These are phyloP conservation scores for Stenocarpella maydis DNA, from an alignment of 2,329 filamentous ascomycete genomes.

Conservation along the genomic window DNA sequence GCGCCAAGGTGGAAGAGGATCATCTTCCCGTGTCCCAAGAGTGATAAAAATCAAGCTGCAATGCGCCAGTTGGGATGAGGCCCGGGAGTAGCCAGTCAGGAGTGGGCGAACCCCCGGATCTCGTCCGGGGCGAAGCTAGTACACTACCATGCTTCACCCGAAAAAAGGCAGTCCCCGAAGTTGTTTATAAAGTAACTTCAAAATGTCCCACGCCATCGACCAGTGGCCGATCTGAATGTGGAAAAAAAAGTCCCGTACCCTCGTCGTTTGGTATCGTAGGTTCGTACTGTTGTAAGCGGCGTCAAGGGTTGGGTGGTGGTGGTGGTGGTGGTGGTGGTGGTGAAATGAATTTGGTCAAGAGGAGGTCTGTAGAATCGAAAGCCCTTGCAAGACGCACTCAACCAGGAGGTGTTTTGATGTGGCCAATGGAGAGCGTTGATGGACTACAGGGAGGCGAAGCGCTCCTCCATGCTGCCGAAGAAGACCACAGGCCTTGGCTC, in stretches of 20 bases:
- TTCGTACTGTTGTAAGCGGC: conserved; percentile 21
- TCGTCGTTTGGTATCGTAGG: conserved; percentile 31
- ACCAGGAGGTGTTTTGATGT: conserved; percentile 21
- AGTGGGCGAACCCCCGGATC: neutral
- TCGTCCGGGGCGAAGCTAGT: neutral
- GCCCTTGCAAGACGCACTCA: conserved; percentile 25
- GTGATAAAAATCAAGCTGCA: conserved; percentile 14
- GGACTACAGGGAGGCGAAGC: conserved; percentile 55
- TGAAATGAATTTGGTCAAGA: conserved; percentile 28
- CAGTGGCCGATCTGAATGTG: conserved; percentile 27
- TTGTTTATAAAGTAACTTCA: neutral
- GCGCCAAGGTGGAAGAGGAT: conserved; percentile 12
- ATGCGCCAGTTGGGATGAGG: neutral
- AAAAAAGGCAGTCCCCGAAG: conserved; percentile 20
- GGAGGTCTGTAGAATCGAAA: conserved; percentile 22
- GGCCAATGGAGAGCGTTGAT: neutral
- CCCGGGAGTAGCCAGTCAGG: neutral
- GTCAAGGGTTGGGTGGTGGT: conserved; percentile 22
- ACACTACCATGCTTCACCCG: neutral
- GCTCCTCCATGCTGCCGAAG: conserved; percentile 70
- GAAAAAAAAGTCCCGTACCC: conserved; percentile 7
- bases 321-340: neutral
- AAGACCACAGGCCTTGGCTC: conserved; percentile 70
- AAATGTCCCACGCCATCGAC: conserved; percentile 25
- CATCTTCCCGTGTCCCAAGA: conserved; percentile 5